These are phyloP conservation scores for Rubroshorea leprosula DNA, from an alignment of 345 rosid genomes.

Conservation along the genomic window DNA sequence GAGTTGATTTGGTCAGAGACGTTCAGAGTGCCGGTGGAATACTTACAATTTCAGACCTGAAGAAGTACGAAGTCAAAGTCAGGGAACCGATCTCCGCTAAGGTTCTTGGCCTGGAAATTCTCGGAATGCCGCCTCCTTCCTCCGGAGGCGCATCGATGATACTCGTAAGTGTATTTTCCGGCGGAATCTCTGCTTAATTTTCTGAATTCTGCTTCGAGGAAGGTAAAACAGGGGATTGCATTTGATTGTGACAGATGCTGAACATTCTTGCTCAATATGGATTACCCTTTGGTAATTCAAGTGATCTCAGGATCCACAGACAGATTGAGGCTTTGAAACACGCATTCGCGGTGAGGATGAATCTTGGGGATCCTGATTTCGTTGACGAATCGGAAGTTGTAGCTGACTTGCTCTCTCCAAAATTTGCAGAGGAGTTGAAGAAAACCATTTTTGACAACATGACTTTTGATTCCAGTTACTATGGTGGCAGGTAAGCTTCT, in stretches of 20 bases:
- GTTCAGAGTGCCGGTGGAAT: slow-evolving; percentile 50
- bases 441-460: slow-evolving; percentile 39
- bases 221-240: neutral
- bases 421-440: slow-evolving; percentile 39
- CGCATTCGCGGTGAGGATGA: slow-evolving; percentile 56
- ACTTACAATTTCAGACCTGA: slow-evolving; percentile 42
- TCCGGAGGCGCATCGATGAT: slow-evolving; percentile 50
- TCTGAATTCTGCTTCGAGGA: too few relatives aligned
- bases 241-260: slow-evolving; percentile 29
- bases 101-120: slow-evolving; percentile 35
- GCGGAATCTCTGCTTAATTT: too few relatives aligned
- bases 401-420: slow-evolving; percentile 54
- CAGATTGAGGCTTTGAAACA: slow-evolving; percentile 58
- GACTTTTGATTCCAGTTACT: slow-evolving; percentile 44
- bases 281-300: slow-evolving; percentile 33
- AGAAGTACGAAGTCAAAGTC: slow-evolving; percentile 35
- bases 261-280: slow-evolving; percentile 50
- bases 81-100: slow-evolving; percentile 34
- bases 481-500: slow-evolving; percentile 44
- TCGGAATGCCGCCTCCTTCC: slow-evolving; percentile 69
- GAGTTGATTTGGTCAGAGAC: slow-evolving; percentile 34
- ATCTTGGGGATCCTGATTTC: slow-evolving; percentile 64
- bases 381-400: slow-evolving; percentile 30
- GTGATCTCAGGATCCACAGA: slow-evolving; percentile 49
- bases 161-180: slow-evolving; percentile 30